These are phyloP conservation scores for Rhodomyrtus tomentosa DNA, from an alignment of 345 rosid genomes.

Conservation along the genomic window DNA sequence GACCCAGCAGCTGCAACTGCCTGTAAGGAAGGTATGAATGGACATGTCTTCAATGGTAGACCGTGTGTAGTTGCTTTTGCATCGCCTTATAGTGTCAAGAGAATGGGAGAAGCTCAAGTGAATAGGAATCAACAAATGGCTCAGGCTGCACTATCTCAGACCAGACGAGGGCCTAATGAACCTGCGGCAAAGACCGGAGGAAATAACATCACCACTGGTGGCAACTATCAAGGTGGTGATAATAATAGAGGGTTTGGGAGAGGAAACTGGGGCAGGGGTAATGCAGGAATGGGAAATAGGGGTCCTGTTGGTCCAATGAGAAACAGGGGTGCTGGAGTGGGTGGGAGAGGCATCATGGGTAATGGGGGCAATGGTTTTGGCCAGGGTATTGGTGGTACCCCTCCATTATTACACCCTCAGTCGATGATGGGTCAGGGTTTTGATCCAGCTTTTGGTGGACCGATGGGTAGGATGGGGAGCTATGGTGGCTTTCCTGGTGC, in stretches of 20 bases:
- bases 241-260: constrained; percentile 49
- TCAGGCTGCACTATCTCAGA: constrained; percentile 28
- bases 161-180: constrained; percentile 50
- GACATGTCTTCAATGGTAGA: constrained; percentile 55
- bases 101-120: constrained; percentile 69
- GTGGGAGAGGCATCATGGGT: constrained; percentile 56
- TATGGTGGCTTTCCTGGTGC: constrained; percentile 74
- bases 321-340: constrained; percentile 55
- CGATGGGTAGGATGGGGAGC: constrained; percentile 66
- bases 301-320: constrained; percentile 70
- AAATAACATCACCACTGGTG: constrained; percentile 30
- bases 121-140: constrained; percentile 44
- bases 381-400: constrained; percentile 48
- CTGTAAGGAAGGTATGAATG: constrained; percentile 79
- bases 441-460: constrained; percentile 77
- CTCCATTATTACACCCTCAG: constrained; percentile 62
- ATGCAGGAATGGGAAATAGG: constrained; percentile 55
- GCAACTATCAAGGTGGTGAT: constrained; percentile 72
- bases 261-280: constrained; percentile 57
- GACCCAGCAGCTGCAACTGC: constrained; percentile 52
- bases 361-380: constrained; percentile 67
- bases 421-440: constrained; percentile 79
- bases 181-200: constrained; percentile 24
- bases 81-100: constrained; percentile 49
- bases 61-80: constrained; percentile 78